Conservation (phyloP, 345 rosid genomes). For the Abelmoschus esculentus region DNA sequence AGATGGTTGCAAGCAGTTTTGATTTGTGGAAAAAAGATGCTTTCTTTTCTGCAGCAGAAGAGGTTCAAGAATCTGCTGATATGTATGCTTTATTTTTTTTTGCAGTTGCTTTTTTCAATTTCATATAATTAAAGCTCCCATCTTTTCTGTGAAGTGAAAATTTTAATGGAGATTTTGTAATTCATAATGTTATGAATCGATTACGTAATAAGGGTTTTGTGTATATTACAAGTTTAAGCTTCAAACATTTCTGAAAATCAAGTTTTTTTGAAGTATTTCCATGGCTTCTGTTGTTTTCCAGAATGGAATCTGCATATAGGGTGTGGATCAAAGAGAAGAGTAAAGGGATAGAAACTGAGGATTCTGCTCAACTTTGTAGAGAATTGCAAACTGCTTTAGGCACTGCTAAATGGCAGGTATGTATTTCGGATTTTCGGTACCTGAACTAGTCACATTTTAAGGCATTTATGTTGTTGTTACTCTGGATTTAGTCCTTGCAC, state of each 20-base stretch:
- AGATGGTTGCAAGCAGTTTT: constrained; percentile 76
- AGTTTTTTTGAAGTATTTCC: not conserved
- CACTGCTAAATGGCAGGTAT: constrained; percentile 94
- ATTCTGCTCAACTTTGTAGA: constrained; percentile 45
- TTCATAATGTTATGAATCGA: not conserved
- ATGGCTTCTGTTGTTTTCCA: constrained; percentile 20
- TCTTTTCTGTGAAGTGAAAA: too few relatives aligned
- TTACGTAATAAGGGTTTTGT: not conserved
- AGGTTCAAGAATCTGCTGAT: constrained; percentile 87
- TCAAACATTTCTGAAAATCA: not conserved
- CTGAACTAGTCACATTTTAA: too few relatives aligned
- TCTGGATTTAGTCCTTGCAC: too few relatives aligned
- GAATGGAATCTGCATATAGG: constrained; percentile 81
- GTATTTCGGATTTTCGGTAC: not conserved
- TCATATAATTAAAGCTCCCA: too few relatives aligned
- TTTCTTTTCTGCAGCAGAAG: constrained; percentile 87
- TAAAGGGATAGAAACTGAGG: constrained; percentile 25
- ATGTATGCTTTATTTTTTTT: constrained; percentile 33
- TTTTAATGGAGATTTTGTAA: not conserved
- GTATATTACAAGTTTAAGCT: not conserved
- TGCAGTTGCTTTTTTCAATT: not conserved
- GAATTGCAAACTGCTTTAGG: constrained; percentile 83
- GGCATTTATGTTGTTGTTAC: too few relatives aligned
- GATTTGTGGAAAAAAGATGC: constrained; percentile 81
- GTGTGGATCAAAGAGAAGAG: constrained; percentile 61